Conservation (phyloP, 2,329 filamentous ascomycete genomes). For the Amauroascus verrucosus region DNA sequence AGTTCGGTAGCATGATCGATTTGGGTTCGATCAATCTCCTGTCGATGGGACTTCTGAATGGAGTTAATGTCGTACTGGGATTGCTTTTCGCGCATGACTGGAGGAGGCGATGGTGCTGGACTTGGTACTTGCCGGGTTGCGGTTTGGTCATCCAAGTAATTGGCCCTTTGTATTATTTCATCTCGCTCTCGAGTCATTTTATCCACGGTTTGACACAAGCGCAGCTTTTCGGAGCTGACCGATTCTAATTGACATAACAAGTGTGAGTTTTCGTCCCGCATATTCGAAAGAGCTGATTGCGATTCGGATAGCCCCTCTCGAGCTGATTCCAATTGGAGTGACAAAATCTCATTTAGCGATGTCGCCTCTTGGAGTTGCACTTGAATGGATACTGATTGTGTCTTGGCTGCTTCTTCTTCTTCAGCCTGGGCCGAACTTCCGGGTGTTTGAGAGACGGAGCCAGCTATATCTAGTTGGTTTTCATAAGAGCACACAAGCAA, state of each 20-base stretch:
- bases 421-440: background rate
- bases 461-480: background rate
- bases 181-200: conserved; percentile 26
- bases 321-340: conserved; percentile 29
- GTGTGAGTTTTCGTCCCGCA: conserved; percentile 32
- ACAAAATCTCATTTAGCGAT: conserved; percentile 24
- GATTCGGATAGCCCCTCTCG: conserved; percentile 31
- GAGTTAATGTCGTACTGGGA: conserved; percentile 15
- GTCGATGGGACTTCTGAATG: conserved; percentile 27
- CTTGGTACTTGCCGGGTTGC: conserved; percentile 23
- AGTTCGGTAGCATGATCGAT: conserved; percentile 30
- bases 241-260: conserved; percentile 29
- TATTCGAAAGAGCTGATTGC: conserved; percentile 28
- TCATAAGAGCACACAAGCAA: conserved; percentile 10
- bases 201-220: conserved; percentile 25
- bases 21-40: conserved; percentile 29
- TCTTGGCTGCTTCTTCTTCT: conserved; percentile 11
- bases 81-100: background rate
- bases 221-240: conserved; percentile 25
- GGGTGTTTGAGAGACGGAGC: conserved; percentile 4
- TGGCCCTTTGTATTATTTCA: conserved; percentile 24
- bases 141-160: conserved; percentile 21
- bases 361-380: conserved; percentile 24
- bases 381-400: conserved; percentile 23
- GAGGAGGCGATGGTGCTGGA: conserved; percentile 24